phyloP scores from a whole-genome alignment of 805 yeast species.

The Candida pini region DNA sequence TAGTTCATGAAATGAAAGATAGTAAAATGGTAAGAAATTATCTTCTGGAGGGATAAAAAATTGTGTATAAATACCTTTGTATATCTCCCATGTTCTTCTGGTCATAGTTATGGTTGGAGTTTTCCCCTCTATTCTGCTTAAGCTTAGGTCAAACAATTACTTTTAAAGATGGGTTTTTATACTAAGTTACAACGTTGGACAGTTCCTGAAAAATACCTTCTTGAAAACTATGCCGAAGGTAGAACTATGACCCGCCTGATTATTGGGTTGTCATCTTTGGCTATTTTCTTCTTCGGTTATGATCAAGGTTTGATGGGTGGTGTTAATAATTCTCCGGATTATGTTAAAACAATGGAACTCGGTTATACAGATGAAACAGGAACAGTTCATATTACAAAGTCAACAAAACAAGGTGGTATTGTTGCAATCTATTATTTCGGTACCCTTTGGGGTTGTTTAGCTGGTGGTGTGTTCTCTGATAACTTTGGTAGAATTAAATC shows the following conservation, averaged over 20 bases:
- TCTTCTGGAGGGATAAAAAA: too few relatives aligned
- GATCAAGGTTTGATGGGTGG: constrained; percentile 46
- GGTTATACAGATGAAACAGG: constrained; percentile 19
- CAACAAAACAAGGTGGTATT: constrained; percentile 33
- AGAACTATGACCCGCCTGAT: constrained; percentile 3
- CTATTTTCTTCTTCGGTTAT: constrained; percentile 26
- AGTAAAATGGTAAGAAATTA: too few relatives aligned
- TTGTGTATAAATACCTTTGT: too few relatives aligned
- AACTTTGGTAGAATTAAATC: constrained; percentile 31
- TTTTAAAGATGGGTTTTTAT: too few relatives aligned
- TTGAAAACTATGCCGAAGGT: constrained; percentile 4
- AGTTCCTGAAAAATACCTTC: constrained; percentile 1
- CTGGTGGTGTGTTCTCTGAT: constrained; percentile 21
- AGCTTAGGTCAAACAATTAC: too few relatives aligned
- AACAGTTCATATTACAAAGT: constrained; percentile 13
- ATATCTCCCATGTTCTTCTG: too few relatives aligned
- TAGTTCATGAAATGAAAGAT: too few relatives aligned
- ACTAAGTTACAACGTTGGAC: too few relatives aligned
- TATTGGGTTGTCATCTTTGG: constrained; percentile 5
- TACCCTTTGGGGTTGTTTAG: constrained; percentile 35
- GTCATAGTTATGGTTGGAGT: too few relatives aligned
- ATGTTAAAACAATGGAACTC: constrained; percentile 13
- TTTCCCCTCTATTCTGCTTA: too few relatives aligned
- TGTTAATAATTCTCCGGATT: constrained; percentile 27
- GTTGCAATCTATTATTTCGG: constrained; percentile 44